A percentile compares a stretch with the other conserved stretches of the same genome.
Conservation (phyloP, 2,329 filamentous ascomycete genomes). For the Diaporthe ampelina region DNA sequence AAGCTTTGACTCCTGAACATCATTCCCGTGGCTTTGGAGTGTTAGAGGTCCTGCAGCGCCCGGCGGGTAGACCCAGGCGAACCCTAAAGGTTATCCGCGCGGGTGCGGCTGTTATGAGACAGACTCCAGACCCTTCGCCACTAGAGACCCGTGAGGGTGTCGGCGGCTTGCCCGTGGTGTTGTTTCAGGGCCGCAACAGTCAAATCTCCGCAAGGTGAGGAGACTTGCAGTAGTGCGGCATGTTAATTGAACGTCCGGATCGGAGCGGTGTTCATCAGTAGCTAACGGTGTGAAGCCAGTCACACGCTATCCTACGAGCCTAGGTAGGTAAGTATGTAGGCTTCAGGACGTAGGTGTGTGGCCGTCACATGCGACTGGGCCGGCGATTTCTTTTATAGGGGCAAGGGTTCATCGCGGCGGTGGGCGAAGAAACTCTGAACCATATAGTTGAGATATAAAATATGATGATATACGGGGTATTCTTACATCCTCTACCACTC, state of each 20-base stretch:
- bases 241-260: no score
- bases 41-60: conserved; percentile 14
- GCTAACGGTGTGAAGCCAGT: no score
- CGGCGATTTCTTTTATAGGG: not conserved
- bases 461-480: not conserved
- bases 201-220: not conserved
- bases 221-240: no score
- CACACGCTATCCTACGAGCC: no score
- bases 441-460: not conserved
- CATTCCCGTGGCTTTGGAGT: not conserved
- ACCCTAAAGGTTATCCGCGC: conserved; percentile 1
- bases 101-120: not conserved
- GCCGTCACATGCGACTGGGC: not conserved
- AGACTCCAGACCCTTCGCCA: not conserved
- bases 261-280: no score
- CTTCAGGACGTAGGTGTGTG: not conserved
- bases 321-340: no score
- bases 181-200: conserved; percentile 3
- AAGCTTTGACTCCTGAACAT: not conserved
- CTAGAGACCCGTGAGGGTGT: not conserved
- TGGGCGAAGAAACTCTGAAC: not conserved
- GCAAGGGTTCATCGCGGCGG: not conserved
- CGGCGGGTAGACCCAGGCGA: not conserved
- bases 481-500: no score
- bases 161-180: not conserved